These are phyloP conservation scores for Lanzia echinophila DNA, from an alignment of 2,329 filamentous ascomycete species.

Conservation along the genomic window DNA sequence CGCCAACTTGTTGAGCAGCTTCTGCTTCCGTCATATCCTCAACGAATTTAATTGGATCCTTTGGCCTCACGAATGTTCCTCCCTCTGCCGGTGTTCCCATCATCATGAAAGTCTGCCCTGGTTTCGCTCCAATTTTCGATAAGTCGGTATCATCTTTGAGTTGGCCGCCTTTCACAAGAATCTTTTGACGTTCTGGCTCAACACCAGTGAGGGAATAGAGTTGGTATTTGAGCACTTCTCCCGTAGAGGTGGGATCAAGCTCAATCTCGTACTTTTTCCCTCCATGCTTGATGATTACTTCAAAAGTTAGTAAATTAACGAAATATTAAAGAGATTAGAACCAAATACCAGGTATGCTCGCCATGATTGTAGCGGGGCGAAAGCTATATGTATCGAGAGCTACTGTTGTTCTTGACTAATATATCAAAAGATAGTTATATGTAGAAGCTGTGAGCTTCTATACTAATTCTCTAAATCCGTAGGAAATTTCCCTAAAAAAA, in stretches of 20 bases:
- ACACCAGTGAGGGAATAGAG: conserved; percentile 93
- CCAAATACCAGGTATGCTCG: conserved; percentile 29
- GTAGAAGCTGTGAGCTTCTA: too few relatives aligned
- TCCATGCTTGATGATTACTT: conserved; percentile 89
- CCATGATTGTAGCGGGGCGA: conserved; percentile 25
- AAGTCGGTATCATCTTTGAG: conserved; percentile 93
- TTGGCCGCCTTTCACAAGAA: conserved; percentile 87
- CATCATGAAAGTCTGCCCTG: conserved; percentile 88
- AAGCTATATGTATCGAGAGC: neutral
- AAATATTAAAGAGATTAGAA: neutral
- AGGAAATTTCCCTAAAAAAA: neutral
- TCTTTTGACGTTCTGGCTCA: conserved; percentile 93
- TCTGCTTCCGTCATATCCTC: conserved; percentile 98
- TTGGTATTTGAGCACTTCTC: conserved; percentile 93
- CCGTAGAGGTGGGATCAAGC: conserved; percentile 74
- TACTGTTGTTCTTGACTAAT: neutral
- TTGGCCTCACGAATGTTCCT: conserved; percentile 61
- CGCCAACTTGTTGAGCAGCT: conserved; percentile 72
- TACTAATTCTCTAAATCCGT: neutral
- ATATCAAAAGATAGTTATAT: neutral
- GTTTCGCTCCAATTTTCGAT: conserved; percentile 75
- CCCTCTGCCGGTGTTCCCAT: conserved; percentile 75
- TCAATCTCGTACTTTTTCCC: conserved; percentile 95
- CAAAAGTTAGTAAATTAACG: conserved; percentile 17
- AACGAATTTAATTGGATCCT: conserved; percentile 77